phyloP scores from a whole-genome alignment of 2,329 filamentous ascomycete genomes.

The Tolypocladium inflatum region DNA sequence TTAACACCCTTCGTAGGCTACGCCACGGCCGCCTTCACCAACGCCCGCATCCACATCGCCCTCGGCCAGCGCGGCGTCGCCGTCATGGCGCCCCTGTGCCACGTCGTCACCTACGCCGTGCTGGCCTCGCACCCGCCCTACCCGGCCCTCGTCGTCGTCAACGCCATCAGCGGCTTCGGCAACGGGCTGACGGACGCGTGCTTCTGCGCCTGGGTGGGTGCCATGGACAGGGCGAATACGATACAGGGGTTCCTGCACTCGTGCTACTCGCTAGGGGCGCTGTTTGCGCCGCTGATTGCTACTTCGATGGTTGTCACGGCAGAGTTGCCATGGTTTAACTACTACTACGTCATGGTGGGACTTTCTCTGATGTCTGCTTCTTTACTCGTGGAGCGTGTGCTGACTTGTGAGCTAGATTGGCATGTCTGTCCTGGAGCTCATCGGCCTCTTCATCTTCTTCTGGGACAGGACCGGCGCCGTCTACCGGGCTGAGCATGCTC shows the following conservation, averaged over 20 bases:
- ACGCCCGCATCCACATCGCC: slow-evolving; percentile 48
- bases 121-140: slow-evolving; percentile 55
- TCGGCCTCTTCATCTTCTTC: slow-evolving; percentile 42
- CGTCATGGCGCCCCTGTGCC: slow-evolving; percentile 49
- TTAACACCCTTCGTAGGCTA: slow-evolving; percentile 56
- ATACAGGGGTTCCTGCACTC: slow-evolving; percentile 57
- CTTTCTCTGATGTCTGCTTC: slow-evolving; percentile 3
- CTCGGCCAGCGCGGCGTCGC: slow-evolving; percentile 60
- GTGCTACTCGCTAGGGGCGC: slow-evolving; percentile 56
- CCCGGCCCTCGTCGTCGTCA: slow-evolving; percentile 52
- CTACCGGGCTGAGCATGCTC: slow-evolving; percentile 34
- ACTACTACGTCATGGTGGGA: slow-evolving; percentile 62
- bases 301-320: slow-evolving; percentile 57
- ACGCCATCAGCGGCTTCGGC: slow-evolving; percentile 55
- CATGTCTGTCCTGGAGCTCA: slow-evolving; percentile 45
- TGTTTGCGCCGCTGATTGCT: slow-evolving; percentile 54
- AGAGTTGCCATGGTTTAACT: slow-evolving; percentile 53
- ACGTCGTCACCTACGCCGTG: slow-evolving; percentile 51
- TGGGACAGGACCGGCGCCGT: slow-evolving; percentile 47
- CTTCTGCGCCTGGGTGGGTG: slow-evolving; percentile 45
- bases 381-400: background rate
- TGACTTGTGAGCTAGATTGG: slow-evolving; percentile 19
- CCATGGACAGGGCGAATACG: slow-evolving; percentile 59
- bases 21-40: slow-evolving; percentile 48
- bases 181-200: slow-evolving; percentile 51